These are phyloP conservation scores for Tricholoma sp. DNA, from an alignment of 768 basidiomycete species.

Conservation along the genomic window DNA sequence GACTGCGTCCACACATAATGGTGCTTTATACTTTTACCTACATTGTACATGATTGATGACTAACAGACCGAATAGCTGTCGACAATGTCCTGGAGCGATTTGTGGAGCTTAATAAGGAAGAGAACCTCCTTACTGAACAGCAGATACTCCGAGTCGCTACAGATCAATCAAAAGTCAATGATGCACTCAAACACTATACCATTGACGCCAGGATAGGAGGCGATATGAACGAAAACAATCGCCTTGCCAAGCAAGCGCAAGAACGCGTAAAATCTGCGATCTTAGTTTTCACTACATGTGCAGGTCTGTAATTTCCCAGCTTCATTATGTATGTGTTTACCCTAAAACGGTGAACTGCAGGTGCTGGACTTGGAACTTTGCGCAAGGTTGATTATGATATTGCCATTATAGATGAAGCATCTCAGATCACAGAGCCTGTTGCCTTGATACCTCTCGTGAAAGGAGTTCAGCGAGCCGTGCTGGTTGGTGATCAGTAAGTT, in stretches of 20 bases:
- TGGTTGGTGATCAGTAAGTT: slow-evolving; percentile 70
- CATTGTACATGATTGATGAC: neutral
- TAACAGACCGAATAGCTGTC: slow-evolving; percentile 41
- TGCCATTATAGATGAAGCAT: slow-evolving; percentile 66
- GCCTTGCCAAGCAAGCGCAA: slow-evolving; percentile 53
- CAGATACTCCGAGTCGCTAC: slow-evolving; percentile 67
- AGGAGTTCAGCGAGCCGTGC: slow-evolving; percentile 48
- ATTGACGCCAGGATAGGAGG: slow-evolving; percentile 63
- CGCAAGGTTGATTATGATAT: slow-evolving; percentile 54
- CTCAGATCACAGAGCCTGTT: slow-evolving; percentile 63
- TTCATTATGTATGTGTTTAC: neutral
- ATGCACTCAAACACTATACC: slow-evolving; percentile 51
- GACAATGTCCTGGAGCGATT: slow-evolving; percentile 70
- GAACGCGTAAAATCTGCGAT: slow-evolving; percentile 50
- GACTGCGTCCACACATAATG: slow-evolving; percentile 71
- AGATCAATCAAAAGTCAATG: slow-evolving; percentile 58
- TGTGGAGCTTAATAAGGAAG: slow-evolving; percentile 37
- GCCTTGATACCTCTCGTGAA: slow-evolving; percentile 66
- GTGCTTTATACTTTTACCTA: slow-evolving; percentile 21
- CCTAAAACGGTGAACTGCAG: slow-evolving; percentile 15
- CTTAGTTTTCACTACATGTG: slow-evolving; percentile 64
- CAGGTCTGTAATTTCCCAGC: slow-evolving; percentile 27
- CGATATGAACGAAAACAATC: slow-evolving; percentile 55
- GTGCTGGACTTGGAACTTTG: slow-evolving; percentile 54
- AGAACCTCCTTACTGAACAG: slow-evolving; percentile 43